Evolutionary conservation across 345 rosid genomes (phyloP), one percentile per base, ranked within the genome.

Genomic region (Eutrema yunnanense): DNA sequence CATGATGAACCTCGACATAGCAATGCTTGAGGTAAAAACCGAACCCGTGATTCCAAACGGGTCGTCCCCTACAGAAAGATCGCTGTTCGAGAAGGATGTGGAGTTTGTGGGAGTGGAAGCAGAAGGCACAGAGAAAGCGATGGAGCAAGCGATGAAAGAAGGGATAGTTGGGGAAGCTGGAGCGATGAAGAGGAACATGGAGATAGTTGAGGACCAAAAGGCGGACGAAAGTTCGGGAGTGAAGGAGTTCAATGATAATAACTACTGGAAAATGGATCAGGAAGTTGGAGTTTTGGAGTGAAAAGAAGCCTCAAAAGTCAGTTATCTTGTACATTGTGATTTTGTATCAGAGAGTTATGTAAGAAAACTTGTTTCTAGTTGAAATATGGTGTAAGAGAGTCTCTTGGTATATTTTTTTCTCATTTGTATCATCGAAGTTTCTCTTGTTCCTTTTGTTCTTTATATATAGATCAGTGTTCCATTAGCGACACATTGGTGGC

Each of bases 161-260:
- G 98, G 97, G 53, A 90, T 88, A 72, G 96, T 92, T 26, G 98
- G 96, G 29, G 99, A 92, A 79, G 97, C 97, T 2, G 97, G 91
- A 54, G 90, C 91, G 1, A 66, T 96, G 79, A 96, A 87, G 84
- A 84, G 87, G 86, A 86, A 72, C 77, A 57, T 72, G 30, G 88
- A 87, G 2, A 83, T 81, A 80, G 64, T 42, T 42, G 88, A 87
- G 66, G 85, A 83, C 62, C 84, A 84, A 54, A 85, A 81, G 33
- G 42, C 84, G 0, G 96, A 90, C 10, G 92, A 86, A 27, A 73
- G 78, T 9, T 86, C 84, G 7, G 82, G 82, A 11, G 81, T 73
- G 40, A 89, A 90, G 80, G 98, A 96, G 85, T 92, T 96, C 82
- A 92, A 92, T 50, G 96, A 90, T 47, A 83, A 96, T 50, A 96